These are phyloP conservation scores for Candida orba DNA, from an alignment of 805 yeast species.

Conservation along the genomic window DNA sequence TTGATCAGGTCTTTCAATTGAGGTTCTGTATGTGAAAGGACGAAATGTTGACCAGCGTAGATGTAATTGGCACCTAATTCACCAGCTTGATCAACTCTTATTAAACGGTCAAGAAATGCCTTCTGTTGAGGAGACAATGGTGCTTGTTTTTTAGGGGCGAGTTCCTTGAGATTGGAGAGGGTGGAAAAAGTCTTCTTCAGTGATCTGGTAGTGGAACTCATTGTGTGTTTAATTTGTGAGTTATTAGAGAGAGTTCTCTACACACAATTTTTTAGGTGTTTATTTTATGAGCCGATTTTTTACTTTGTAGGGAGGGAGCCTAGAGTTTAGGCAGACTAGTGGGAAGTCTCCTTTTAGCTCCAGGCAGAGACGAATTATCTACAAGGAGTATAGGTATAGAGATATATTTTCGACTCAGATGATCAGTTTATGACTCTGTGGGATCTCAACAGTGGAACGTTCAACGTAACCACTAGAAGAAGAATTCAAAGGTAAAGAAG, in stretches of 20 bases:
- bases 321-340: too few species aligned
- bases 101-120: slow-evolving; percentile 64
- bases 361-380: not conserved
- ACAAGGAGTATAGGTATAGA: not conserved
- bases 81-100: slow-evolving; percentile 97
- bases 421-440: slow-evolving; percentile 1
- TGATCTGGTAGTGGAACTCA: not conserved
- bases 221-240: not conserved
- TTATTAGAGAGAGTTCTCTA: not conserved
- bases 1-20: slow-evolving; percentile 38
- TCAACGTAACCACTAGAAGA: not conserved
- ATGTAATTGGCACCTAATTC: slow-evolving; percentile 94
- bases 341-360: too few species aligned
- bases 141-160: not conserved
- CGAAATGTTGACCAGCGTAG: slow-evolving; percentile 83
- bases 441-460: not conserved
- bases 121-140: slow-evolving; percentile 44
- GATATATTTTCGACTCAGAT: not conserved
- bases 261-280: not conserved
- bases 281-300: too few species aligned
- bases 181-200: not conserved
- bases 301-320: too few species aligned
- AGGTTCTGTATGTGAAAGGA: slow-evolving; percentile 62
- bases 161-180: not conserved
- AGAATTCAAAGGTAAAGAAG: not conserved